phyloP scores from a whole-genome alignment of 2,329 filamentous ascomycete genomes.

The Calonectria crousiana region DNA sequence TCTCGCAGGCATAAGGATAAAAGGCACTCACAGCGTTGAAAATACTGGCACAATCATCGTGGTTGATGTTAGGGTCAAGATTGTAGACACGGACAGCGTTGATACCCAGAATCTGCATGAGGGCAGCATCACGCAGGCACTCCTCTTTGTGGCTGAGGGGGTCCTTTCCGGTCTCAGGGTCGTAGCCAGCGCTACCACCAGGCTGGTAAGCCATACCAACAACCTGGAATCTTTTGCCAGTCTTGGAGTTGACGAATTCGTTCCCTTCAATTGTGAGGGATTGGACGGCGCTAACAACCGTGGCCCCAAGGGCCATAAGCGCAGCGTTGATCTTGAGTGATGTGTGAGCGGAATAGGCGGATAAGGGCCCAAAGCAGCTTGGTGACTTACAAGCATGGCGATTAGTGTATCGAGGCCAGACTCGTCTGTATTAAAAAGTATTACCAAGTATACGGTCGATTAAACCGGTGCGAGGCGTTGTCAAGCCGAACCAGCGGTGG shows the following conservation, averaged over 20 bases:
- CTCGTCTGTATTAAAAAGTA: neutral
- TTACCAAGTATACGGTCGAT: constrained; percentile 7
- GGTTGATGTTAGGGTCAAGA: constrained; percentile 73
- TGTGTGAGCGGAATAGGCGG: constrained; percentile 29
- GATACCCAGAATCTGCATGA: constrained; percentile 74
- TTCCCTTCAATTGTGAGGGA: constrained; percentile 68
- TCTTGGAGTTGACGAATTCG: constrained; percentile 70
- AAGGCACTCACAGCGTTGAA: constrained; percentile 67
- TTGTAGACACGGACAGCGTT: constrained; percentile 80
- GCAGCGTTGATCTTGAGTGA: constrained; percentile 53
- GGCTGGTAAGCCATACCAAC: constrained; percentile 78
- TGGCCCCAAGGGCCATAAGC: constrained; percentile 66
- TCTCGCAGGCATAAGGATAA: no score
- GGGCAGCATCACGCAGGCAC: constrained; percentile 74
- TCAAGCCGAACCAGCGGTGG: constrained; percentile 15
- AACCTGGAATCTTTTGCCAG: constrained; percentile 73
- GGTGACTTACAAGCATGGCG: constrained; percentile 44
- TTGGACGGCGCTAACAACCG: constrained; percentile 67
- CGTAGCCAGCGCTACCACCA: constrained; percentile 72
- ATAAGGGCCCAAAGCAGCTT: neutral
- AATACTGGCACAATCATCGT: constrained; percentile 75
- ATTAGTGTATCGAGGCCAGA: constrained; percentile 12
- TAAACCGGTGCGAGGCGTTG: constrained; percentile 10
- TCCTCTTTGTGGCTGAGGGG: constrained; percentile 69
- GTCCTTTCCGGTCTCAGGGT: constrained; percentile 66